These are phyloP conservation scores for Pleurotus giganteus DNA, from an alignment of 768 basidiomycete species.

Conservation along the genomic window DNA sequence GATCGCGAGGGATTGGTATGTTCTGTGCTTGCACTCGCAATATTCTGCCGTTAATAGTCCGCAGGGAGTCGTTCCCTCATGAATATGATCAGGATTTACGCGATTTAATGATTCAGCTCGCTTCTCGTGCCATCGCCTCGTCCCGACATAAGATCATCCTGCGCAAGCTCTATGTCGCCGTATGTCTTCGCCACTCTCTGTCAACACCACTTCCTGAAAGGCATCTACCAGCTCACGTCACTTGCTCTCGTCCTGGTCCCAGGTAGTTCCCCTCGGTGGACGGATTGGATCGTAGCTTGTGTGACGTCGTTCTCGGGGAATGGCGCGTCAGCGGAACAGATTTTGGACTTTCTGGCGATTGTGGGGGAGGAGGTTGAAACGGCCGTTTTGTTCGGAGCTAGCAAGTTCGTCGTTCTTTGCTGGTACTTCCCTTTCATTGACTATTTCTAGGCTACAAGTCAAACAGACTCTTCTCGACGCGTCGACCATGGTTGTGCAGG, in stretches of 20 bases:
- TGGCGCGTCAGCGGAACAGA: slow-evolving; percentile 55
- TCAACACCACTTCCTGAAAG: slow-evolving; percentile 5
- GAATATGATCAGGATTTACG: slow-evolving; percentile 59
- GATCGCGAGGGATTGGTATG: slow-evolving; percentile 89
- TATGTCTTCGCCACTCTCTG: slow-evolving; percentile 34
- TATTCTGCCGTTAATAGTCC: slow-evolving; percentile 8
- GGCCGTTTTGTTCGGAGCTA: slow-evolving; percentile 70
- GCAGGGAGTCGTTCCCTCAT: slow-evolving; percentile 75
- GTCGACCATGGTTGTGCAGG: slow-evolving; percentile 66
- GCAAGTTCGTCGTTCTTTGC: slow-evolving; percentile 55
- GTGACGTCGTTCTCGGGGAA: slow-evolving; percentile 59
- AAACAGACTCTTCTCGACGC: slow-evolving; percentile 66
- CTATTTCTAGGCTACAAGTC: slow-evolving; percentile 51
- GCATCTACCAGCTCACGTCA: slow-evolving; percentile 49
- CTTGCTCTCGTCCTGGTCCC: slow-evolving; percentile 72
- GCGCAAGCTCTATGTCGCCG: slow-evolving; percentile 85
- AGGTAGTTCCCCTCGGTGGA: slow-evolving; percentile 59
- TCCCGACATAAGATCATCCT: slow-evolving; percentile 69
- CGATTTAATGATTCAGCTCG: slow-evolving; percentile 67
- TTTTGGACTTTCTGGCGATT: slow-evolving; percentile 79
- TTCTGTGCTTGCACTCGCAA: slow-evolving; percentile 2
- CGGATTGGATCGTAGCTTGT: slow-evolving; percentile 71
- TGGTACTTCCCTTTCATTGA: neutral
- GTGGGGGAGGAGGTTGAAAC: slow-evolving; percentile 79
- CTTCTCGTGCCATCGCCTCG: slow-evolving; percentile 59